Evolutionary conservation across 345 rosid genomes (phyloP).

Genomic region (Excoecaria cochinchinensis): DNA sequence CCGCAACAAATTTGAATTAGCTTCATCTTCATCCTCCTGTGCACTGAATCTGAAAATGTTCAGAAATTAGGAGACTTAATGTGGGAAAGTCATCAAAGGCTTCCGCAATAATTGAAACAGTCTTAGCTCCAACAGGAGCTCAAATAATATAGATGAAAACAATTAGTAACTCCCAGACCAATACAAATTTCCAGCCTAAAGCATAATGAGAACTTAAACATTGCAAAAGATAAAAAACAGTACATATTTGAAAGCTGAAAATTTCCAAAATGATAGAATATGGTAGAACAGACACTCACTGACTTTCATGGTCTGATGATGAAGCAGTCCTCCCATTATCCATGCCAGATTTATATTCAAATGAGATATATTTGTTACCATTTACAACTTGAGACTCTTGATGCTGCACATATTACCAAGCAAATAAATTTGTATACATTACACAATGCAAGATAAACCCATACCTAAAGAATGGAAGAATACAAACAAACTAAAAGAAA

Average conservation of each 20-base stretch:
- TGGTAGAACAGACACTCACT: slow-evolving; percentile 61
- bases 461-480: background rate
- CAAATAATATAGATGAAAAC: background rate
- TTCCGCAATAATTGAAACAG: background rate
- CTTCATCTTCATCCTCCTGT: slow-evolving; percentile 83
- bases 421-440: slow-evolving; percentile 17
- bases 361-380: slow-evolving; percentile 84
- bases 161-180: background rate
- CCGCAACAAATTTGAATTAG: slow-evolving; percentile 54
- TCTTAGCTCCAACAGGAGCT: slow-evolving; percentile 3
- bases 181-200: background rate
- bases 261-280: background rate
- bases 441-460: slow-evolving; percentile 13
- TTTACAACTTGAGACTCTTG: slow-evolving; percentile 76
- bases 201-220: background rate
- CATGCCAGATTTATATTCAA: slow-evolving; percentile 96
- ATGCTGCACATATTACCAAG: slow-evolving; percentile 56
- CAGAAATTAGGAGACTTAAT: background rate
- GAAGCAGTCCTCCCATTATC: slow-evolving; percentile 86
- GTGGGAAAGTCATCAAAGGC: background rate
- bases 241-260: background rate
- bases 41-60: slow-evolving; percentile 67
- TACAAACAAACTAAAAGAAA: background rate
- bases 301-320: slow-evolving; percentile 95
- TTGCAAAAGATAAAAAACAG: background rate